Base-by-base conservation (phyloP, 129 eudicot genomes). In the Helichrysum umbraculigerum region DNA sequence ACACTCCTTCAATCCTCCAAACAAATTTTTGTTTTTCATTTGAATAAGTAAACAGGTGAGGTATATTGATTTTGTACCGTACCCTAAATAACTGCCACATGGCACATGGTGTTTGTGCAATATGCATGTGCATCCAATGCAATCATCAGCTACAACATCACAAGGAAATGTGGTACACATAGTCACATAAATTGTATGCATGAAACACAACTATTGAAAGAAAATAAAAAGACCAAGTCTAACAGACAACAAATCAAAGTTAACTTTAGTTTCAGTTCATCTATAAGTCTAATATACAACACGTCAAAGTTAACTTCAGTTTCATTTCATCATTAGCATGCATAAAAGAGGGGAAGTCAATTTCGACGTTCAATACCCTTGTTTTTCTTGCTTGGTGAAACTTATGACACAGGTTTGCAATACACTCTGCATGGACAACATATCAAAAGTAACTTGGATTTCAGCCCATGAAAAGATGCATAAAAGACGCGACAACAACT, bases 381-480 rank as follows among this genome's bases (percentile, higher is more conserved):
- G 17, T 20, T 17, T 57, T 57, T 57, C 25, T 57, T 57, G 62
- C 25, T 19, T 19, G 62, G 8, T 54, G 62, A 57, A 19, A 19
- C 4, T n/a, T 57, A 57, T 57, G 62, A 57, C 62, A 57, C 62
- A 57, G 62, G 62, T 19, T 19, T 32, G 32, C 39, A 7, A n/a
- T 16, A 42, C 34, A 68, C 25, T 25, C 16, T 7, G 37, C 3
- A 1, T 17, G 22, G 15, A 51, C 29, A 15, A 21, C 73, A 41
- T 41, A 73, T 37, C 29, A 60, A 22, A 73, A 60, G 59, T 59
- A 37, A 12, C 67, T 39, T 60, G 78, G 2, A 52, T 37, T 39
- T 34, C 8, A 20, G 8, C 60, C n/a, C 25, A 73, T 60, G 37
- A 25, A 15, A 60, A 58, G 56, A 73, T 59, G 77, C 68, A 58